Evolutionary conservation across 2,329 filamentous ascomycete genomes (phyloP), one percentile per base, ranked within the genome.

Genomic region (Harringtonia aguacate): DNA sequence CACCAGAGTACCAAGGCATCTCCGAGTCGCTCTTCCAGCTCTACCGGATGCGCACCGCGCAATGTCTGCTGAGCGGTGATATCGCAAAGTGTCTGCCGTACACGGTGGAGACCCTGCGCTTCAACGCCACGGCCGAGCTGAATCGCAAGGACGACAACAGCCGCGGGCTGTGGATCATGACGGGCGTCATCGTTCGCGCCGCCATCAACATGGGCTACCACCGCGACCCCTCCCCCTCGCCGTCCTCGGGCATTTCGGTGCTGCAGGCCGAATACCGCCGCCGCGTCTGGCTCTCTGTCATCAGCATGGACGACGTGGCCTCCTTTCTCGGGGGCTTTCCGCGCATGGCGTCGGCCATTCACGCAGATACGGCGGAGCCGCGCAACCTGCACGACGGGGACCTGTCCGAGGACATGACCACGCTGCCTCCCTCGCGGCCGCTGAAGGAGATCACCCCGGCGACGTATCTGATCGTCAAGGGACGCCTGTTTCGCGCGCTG

Each of bases 201-300:
- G 40, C 40, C 27, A 30, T 43, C 22, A 43, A 36, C 20, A 43
- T 43, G 41, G 41, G 41, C 35, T 43, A 43, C 35, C 41, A 43
- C 28, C 34, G 41, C 34, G 41, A 43, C 17, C 41, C 41, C 12
- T 8, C 24, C 13, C 27, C 41, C 12, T 8, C 24, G 3, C 27
- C n/a, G 27, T 24, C 21, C n/a, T 17, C 35, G 27, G 33, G 41
- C 8, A 34, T 43, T 8, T 31, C 41, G 2, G 17, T 17, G 4
- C 18, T 30, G 14, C 34, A 43, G 17, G 41, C 34, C 4, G 41
- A 43, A 28, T 37, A 37, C 17, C 41, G 41, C 4, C 41, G 41
- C 4, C 41, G 41, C 10, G 35, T 37, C 13, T 43, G 33, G 34
- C 24, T 37, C 3, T 37, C 41, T 5, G 35, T 43, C 21, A 33